Conservation (phyloP, 2,329 filamentous ascomycete species). For the Bimuria novae-zelandiae region DNA sequence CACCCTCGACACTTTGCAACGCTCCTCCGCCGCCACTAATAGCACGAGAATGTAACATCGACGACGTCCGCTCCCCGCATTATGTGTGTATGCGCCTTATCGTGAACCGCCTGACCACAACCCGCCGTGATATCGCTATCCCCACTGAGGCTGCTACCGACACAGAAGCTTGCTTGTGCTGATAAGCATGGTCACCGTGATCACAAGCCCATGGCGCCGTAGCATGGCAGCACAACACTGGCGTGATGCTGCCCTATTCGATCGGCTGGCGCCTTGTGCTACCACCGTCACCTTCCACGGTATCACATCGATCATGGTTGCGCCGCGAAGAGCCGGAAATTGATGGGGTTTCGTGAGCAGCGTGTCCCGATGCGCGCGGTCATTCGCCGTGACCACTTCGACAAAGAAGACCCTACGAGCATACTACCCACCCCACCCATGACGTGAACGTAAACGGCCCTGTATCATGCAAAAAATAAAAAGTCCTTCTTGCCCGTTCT, state of each 20-base stretch:
- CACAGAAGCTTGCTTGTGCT: not conserved
- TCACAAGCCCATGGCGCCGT: slow-evolving; percentile 29
- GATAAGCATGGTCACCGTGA: slow-evolving; percentile 8
- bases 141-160: not conserved
- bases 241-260: slow-evolving; percentile 12
- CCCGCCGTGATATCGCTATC: not conserved
- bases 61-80: slow-evolving; percentile 18
- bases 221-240: slow-evolving; percentile 25
- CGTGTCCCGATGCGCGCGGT: slow-evolving; percentile 22
- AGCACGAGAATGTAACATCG: slow-evolving; percentile 30
- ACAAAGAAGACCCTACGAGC: slow-evolving; percentile 30
- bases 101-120: slow-evolving; percentile 14
- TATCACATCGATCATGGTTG: slow-evolving; percentile 26
- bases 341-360: slow-evolving; percentile 11
- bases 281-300: slow-evolving; percentile 37
- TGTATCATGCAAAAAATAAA: not conserved
- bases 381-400: slow-evolving; percentile 26
- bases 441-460: slow-evolving; percentile 7
- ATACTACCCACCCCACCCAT: slow-evolving; percentile 10
- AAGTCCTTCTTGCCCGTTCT: slow-evolving; percentile 1
- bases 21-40: slow-evolving; percentile 23
- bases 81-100: slow-evolving; percentile 14
- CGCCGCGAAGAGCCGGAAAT: slow-evolving; percentile 14
- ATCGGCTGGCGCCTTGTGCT: slow-evolving; percentile 36
- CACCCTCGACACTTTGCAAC: slow-evolving; percentile 31